These are phyloP conservation scores for Schwanniomyces yamadae DNA, from an alignment of 805 yeast genomes.

Conservation along the genomic window DNA sequence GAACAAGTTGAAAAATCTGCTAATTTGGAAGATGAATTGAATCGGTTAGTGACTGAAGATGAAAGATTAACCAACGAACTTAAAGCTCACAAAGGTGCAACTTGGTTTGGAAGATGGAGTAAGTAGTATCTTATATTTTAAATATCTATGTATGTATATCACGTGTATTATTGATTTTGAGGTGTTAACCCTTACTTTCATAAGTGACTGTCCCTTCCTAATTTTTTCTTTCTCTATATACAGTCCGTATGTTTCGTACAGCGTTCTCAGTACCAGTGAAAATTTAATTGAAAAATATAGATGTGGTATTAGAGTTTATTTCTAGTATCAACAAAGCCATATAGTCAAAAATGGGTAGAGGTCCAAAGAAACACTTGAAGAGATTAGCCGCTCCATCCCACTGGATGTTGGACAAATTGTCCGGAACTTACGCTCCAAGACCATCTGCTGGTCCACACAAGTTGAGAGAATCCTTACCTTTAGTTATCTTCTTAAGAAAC, in stretches of 20 bases:
- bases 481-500: constrained; percentile 96
- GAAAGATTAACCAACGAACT: constrained; percentile 22
- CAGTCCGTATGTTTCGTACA: background rate
- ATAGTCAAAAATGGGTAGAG: constrained; percentile 22
- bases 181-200: constrained; percentile 1
- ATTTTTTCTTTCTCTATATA: background rate
- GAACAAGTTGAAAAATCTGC: constrained; percentile 39
- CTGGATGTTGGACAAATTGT: constrained; percentile 99
- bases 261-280: background rate
- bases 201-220: too few relatives aligned
- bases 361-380: constrained; percentile 92
- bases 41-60: constrained; percentile 25
- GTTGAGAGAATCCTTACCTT: constrained; percentile 96
- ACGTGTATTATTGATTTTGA: constrained; percentile 2
- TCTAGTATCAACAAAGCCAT: constrained; percentile 2
- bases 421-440: constrained; percentile 99
- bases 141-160: constrained; percentile 1
- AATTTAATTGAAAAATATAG: constrained; percentile 6
- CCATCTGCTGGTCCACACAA: constrained; percentile 99
- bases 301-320: background rate
- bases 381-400: constrained; percentile 99
- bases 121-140: constrained; percentile 2
- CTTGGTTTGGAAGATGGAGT: constrained; percentile 33
- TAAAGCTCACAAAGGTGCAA: constrained; percentile 12
- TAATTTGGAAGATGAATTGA: constrained; percentile 36